A percentile compares a stretch with the other conserved stretches of the same genome.
Conservation (phyloP, 257 asterid species). For the Solanum rostratum region DNA sequence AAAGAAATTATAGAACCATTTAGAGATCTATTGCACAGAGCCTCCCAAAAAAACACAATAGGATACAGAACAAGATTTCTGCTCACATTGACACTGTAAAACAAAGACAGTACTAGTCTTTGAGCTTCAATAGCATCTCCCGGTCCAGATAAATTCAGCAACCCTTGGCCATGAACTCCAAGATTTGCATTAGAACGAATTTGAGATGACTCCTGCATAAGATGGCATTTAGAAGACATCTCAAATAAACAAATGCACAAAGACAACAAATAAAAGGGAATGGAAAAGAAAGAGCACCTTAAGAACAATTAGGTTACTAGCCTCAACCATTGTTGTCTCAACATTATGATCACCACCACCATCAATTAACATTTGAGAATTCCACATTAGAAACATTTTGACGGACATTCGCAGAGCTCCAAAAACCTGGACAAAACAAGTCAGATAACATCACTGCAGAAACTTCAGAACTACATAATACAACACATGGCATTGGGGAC, state of each 20-base stretch:
- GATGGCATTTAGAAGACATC: background rate
- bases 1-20: background rate
- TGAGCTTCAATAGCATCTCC: constrained; percentile 97
- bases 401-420: constrained; percentile 99
- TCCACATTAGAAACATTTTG: constrained; percentile 98
- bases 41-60: background rate
- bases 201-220: constrained; percentile 58
- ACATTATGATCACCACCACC: constrained; percentile 98
- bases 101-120: constrained; percentile 76
- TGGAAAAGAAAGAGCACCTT: constrained; percentile 40
- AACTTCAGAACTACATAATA: background rate
- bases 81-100: constrained; percentile 86
- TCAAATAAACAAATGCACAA: background rate
- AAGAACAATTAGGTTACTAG: constrained; percentile 95
- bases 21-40: background rate
- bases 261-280: background rate
- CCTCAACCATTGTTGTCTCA: constrained; percentile 91
- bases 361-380: constrained; percentile 81
- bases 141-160: constrained; percentile 79
- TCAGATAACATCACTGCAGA: constrained; percentile 1
- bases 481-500: background rate
- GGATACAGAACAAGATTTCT: background rate
- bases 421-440: constrained; percentile 52
- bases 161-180: constrained; percentile 98
- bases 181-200: constrained; percentile 94